Percentiles rank a stretch among this genome's conserved stretches.
phyloP scores from a whole-genome alignment of 371 early-diverging fungal genomes.

The Mortierella sp. region DNA sequence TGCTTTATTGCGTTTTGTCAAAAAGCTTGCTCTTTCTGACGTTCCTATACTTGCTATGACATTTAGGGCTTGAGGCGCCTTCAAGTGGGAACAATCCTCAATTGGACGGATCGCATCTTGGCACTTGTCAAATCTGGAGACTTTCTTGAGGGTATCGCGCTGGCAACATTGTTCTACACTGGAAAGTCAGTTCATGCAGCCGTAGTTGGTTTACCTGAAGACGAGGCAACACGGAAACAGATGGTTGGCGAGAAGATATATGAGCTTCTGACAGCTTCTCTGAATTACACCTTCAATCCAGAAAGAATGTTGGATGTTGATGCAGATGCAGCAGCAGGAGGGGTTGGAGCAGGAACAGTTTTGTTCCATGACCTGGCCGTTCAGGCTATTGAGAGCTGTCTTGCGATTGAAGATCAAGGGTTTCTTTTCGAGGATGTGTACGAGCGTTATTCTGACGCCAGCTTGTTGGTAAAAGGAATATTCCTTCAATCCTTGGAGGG shows the following conservation, averaged over 20 bases:
- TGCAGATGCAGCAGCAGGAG: slow-evolving; percentile 54
- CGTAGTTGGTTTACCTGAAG: slow-evolving; percentile 79
- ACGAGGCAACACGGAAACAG: slow-evolving; percentile 67
- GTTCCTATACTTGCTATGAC: background rate
- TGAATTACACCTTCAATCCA: slow-evolving; percentile 75
- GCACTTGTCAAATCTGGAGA: slow-evolving; percentile 79
- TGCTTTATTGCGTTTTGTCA: too few species aligned
- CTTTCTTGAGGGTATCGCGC: slow-evolving; percentile 76
- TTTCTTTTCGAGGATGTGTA: slow-evolving; percentile 83
- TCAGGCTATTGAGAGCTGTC: slow-evolving; percentile 75
- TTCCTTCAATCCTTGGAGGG: slow-evolving; percentile 79
- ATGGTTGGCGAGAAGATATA: slow-evolving; percentile 75
- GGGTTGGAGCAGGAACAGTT: slow-evolving; percentile 60
- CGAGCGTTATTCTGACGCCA: slow-evolving; percentile 75
- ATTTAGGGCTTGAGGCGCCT: slow-evolving; percentile 73
- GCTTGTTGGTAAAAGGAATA: slow-evolving; percentile 60
- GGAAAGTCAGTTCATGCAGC: slow-evolving; percentile 73
- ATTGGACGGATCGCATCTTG: slow-evolving; percentile 84
- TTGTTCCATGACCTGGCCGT: slow-evolving; percentile 69
- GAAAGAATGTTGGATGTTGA: slow-evolving; percentile 63
- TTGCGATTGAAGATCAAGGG: slow-evolving; percentile 73
- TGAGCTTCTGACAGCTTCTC: slow-evolving; percentile 75
- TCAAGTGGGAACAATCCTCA: slow-evolving; percentile 74
- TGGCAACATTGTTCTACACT: slow-evolving; percentile 76
- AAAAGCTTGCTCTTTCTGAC: background rate